Conservation (phyloP, 768 basidiomycete species). For the Collybia mongolica region DNA sequence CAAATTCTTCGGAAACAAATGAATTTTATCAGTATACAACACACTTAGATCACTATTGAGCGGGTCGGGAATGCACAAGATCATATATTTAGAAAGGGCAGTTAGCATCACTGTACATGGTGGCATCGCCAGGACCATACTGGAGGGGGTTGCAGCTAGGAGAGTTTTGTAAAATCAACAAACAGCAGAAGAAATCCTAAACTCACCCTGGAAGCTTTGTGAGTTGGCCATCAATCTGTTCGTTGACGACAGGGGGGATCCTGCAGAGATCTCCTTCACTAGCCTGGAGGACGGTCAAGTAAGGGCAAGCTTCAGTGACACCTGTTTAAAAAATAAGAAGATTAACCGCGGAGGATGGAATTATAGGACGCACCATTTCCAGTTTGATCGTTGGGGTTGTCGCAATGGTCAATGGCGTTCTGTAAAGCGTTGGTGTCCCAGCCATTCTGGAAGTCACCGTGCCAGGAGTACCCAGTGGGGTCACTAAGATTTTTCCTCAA, state of each 20-base stretch:
- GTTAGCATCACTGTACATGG: constrained; percentile 24
- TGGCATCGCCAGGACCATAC: constrained; percentile 35
- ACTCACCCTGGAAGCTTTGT: constrained; percentile 27
- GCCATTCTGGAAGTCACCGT: constrained; percentile 48
- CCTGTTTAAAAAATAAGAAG: constrained; percentile 13
- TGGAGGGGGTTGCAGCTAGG: constrained; percentile 38
- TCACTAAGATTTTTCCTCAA: constrained; percentile 30
- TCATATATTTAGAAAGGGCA: constrained; percentile 18
- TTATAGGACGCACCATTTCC: constrained; percentile 16
- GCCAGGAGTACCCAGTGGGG: constrained; percentile 49
- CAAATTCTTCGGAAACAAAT: no score
- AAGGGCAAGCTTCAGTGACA: constrained; percentile 37
- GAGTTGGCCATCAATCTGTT: constrained; percentile 20
- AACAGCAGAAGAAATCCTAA: neutral
- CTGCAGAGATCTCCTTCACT: constrained; percentile 28
- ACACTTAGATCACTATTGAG: no score
- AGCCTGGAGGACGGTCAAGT: constrained; percentile 30
- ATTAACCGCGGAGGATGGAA: neutral
- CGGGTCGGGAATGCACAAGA: no score
- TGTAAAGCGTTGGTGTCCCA: constrained; percentile 48
- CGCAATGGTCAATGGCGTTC: constrained; percentile 44
- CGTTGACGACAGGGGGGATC: constrained; percentile 26
- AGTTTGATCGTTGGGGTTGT: constrained; percentile 36
- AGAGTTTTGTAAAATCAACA: neutral
- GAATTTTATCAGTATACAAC: no score